phyloP scores from a whole-genome alignment of 192 early-diverging fungal species.

The Coemansia reversa region DNA sequence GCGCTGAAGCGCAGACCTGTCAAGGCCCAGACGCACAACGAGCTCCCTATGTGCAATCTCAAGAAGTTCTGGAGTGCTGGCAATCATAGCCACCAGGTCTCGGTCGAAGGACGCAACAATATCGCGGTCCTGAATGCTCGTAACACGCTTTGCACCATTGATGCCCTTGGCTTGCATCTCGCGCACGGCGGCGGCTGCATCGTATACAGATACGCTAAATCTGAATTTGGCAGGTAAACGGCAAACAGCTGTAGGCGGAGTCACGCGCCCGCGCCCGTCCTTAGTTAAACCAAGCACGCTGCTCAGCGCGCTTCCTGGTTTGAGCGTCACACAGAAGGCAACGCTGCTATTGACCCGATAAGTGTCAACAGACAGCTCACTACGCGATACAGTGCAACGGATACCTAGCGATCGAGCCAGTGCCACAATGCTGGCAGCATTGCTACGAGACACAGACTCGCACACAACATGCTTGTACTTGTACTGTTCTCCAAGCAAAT shows the following conservation, averaged over 20 bases:
- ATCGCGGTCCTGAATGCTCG: background rate
- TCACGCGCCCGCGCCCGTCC: background rate
- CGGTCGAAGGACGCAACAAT: conserved; percentile 2
- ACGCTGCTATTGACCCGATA: too few species aligned
- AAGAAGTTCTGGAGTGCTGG: conserved; percentile 2
- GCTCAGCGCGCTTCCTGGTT: conserved; percentile 25
- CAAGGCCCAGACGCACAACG: background rate
- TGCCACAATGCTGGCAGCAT: background rate
- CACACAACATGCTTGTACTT: background rate
- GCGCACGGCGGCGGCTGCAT: conserved; percentile 2
- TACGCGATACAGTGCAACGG: background rate
- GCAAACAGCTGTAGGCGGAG: background rate
- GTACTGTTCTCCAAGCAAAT: background rate
- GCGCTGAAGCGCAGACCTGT: background rate
- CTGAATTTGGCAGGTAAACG: conserved; percentile 16
- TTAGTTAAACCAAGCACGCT: conserved; percentile 8
- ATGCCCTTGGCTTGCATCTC: background rate
- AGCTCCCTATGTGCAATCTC: background rate
- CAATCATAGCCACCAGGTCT: conserved; percentile 9
- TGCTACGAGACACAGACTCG: background rate
- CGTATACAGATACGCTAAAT: conserved; percentile 13
- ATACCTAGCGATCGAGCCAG: conserved; percentile 30
- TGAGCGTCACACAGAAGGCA: background rate
- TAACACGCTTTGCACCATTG: too few species aligned
- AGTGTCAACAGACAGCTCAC: background rate